Conservation (phyloP, 768 basidiomycete genomes). For the Guyanaporus albipodus region DNA sequence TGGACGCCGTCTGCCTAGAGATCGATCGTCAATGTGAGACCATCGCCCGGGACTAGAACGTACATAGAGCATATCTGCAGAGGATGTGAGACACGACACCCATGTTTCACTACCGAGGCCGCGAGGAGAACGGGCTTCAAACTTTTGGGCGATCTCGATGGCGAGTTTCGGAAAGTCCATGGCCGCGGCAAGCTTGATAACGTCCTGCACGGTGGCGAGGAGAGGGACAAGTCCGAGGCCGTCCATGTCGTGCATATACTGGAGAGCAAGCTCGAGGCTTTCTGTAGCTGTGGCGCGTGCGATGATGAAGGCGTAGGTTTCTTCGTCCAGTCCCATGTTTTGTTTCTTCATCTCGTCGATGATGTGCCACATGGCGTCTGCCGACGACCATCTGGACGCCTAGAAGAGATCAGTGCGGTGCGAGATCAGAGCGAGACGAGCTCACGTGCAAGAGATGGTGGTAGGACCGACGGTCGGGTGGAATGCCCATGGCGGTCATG, state of each 20-base stretch:
- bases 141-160: constrained; percentile 61
- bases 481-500: constrained; percentile 51
- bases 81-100: constrained; percentile 62
- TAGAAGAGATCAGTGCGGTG: constrained; percentile 24
- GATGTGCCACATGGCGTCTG: constrained; percentile 44
- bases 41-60: constrained; percentile 28
- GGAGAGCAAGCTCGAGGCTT: constrained; percentile 66
- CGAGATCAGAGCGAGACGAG: constrained; percentile 2
- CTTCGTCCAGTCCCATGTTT: constrained; percentile 45
- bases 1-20: constrained; percentile 63
- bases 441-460: constrained; percentile 59
- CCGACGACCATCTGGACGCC: constrained; percentile 42
- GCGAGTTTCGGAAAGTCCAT: constrained; percentile 61
- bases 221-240: constrained; percentile 46
- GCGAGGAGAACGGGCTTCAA: constrained; percentile 52
- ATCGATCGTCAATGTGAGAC: neutral
- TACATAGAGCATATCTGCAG: constrained; percentile 67
- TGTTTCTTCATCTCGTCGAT: constrained; percentile 53
- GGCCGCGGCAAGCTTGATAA: constrained; percentile 53
- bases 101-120: constrained; percentile 53
- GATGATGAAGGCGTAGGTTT: constrained; percentile 55
- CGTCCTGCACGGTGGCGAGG: constrained; percentile 43
- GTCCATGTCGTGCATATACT: constrained; percentile 58
- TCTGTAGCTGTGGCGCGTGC: constrained; percentile 39
- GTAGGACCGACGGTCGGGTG: constrained; percentile 49